Evolutionary conservation across 2,329 filamentous ascomycete species (phyloP), one percentile per base, ranked within the genome.

Genomic region (Aspergillus viridinutans): DNA sequence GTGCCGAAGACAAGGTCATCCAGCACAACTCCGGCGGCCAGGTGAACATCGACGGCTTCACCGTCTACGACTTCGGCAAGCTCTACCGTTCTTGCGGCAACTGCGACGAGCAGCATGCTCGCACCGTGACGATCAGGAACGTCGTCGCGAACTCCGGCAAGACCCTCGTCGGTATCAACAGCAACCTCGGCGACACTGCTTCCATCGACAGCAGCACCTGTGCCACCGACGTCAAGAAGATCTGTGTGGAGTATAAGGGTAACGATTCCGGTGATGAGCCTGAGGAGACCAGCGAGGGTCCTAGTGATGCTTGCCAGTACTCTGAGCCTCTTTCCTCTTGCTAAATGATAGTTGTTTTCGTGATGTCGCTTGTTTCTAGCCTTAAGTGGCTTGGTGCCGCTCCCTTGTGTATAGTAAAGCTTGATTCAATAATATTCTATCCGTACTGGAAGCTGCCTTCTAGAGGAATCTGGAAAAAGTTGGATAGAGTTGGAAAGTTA

Each of bases 81-180:
- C 63, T 81, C 49, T 80, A 79, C 71, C 77, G 78, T 57, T 73
- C 73, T 49, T 81, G 78, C 66, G 79, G 78, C 23, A 76, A 76
- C 70, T 80, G 76, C 65, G 66, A 66, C 61, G 65, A 64, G 58
- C 62, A 61, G 63, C 54, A 66, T 62, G 65, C 67, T 49, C 72
- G 71, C 49, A 64, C 67, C 52, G 66, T 73, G 51, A 64, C 65
- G 29, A 56, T 76, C 58, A 57, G 61, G 56, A 64, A 64, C 58
- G 61, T 73, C 55, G 69, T 63, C 40, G 76, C 76, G 56, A 62
- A 64, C 17, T 55, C 57, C 5, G 66, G 69, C 29, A 58, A 61
- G 32, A 51, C 60, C n/a, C 50, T 73, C 43, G 66, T 65, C 10
- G 71, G 74, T 53, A 74, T 76, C 64, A 76, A 76, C 65, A 68